These are phyloP conservation scores for Trichaptum fuscoviolaceum DNA, from an alignment of 768 basidiomycete species.

Conservation along the genomic window DNA sequence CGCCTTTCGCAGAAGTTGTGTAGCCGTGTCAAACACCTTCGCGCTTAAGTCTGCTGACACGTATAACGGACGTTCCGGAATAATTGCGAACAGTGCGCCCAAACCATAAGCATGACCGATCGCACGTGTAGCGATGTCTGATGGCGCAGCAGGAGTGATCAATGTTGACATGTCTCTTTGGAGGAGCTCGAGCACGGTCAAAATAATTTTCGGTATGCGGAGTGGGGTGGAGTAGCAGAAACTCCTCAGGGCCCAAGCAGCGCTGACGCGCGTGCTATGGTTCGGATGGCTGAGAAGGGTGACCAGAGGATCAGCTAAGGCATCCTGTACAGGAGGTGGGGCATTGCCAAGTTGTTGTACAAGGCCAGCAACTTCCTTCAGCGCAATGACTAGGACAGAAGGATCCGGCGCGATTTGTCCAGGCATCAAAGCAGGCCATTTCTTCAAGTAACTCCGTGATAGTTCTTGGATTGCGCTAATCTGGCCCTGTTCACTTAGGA, in stretches of 20 bases:
- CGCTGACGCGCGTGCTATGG: constrained; percentile 79
- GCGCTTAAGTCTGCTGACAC: constrained; percentile 91
- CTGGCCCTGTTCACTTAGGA: constrained; percentile 92
- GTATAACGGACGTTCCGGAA: constrained; percentile 85
- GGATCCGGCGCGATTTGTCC: constrained; percentile 69
- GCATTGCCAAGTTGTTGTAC: constrained; percentile 90
- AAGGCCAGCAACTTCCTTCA: constrained; percentile 81
- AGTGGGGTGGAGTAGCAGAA: constrained; percentile 90
- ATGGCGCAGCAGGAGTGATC: constrained; percentile 62
- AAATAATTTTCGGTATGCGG: constrained; percentile 73
- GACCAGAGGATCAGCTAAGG: constrained; percentile 77
- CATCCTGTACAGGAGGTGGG: constrained; percentile 86
- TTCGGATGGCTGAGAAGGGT: constrained; percentile 83
- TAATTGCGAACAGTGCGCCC: constrained; percentile 78
- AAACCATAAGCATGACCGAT: constrained; percentile 90
- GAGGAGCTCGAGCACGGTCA: constrained; percentile 72
- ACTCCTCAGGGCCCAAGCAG: constrained; percentile 83
- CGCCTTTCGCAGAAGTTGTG: constrained; percentile 82
- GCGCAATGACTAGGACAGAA: constrained; percentile 61
- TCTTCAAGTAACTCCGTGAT: constrained; percentile 73
- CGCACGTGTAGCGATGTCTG: constrained; percentile 65
- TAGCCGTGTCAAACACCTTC: constrained; percentile 88
- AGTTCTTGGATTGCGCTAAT: constrained; percentile 87
- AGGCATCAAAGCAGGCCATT: constrained; percentile 92
- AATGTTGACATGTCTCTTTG: constrained; percentile 77